These are phyloP conservation scores for Williopsis jadinii DNA, from an alignment of 1,139 yeast genomes.

Conservation along the genomic window DNA sequence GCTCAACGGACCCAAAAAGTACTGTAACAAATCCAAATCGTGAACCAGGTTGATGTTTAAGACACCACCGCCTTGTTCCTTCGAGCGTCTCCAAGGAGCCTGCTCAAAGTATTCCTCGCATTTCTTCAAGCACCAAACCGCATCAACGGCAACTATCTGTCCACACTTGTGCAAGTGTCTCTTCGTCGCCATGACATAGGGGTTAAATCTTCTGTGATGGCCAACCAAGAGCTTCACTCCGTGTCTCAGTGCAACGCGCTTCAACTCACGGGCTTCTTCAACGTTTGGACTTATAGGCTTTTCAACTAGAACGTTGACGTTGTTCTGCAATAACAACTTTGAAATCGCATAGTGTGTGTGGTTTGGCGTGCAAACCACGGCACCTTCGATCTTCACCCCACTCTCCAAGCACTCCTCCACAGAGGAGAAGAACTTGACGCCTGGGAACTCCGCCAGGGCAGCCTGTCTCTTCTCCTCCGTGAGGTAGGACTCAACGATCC, in stretches of 20 bases:
- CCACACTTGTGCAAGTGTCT: constrained; percentile 7
- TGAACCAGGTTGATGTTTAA: constrained; percentile 15
- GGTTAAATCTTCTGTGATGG: constrained; percentile 16
- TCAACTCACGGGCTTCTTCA: constrained; percentile 8
- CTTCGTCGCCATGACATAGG: constrained; percentile 13
- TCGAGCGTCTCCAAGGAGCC: constrained; percentile 11
- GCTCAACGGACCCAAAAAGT: constrained; percentile 12
- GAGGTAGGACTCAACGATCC: constrained; percentile 9
- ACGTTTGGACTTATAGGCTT: constrained; percentile 13
- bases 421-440: constrained; percentile 2
- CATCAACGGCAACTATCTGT: constrained; percentile 12
- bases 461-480: constrained; percentile 2
- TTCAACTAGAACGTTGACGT: constrained; percentile 12
- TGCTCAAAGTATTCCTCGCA: constrained; percentile 13
- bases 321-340: constrained; percentile 3
- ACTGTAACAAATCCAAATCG: constrained; percentile 13
- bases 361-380: constrained; percentile 16
- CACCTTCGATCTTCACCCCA: constrained; percentile 7
- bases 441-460: constrained; percentile 6
- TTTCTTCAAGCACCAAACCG: constrained; percentile 14
- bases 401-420: constrained; percentile 3
- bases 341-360: constrained; percentile 10
- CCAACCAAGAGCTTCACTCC: constrained; percentile 10
- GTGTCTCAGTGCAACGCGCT: constrained; percentile 3
- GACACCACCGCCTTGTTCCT: constrained; percentile 13